These are phyloP conservation scores for Penicillium angulare DNA, from an alignment of 495 filamentous ascomycete species.

Conservation along the genomic window DNA sequence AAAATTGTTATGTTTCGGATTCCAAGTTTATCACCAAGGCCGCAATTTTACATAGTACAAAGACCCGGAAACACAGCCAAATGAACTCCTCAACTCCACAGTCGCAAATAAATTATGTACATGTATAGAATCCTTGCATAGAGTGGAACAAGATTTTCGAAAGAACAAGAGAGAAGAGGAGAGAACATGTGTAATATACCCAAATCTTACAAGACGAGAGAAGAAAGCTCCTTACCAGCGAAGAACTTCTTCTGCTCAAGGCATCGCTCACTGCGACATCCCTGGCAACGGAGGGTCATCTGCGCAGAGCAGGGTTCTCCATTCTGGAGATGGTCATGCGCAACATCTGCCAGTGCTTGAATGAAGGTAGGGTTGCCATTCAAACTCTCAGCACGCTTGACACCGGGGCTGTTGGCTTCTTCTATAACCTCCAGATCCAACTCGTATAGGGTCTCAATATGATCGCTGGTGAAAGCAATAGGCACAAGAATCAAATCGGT, in stretches of 20 bases:
- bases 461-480: conserved; percentile 96
- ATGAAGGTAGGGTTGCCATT: conserved; percentile 95
- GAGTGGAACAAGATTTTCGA: not conserved
- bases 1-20: too few species aligned
- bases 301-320: conserved; percentile 70
- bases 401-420: conserved; percentile 70
- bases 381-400: conserved; percentile 90
- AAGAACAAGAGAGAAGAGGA: not conserved
- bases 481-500: conserved; percentile 90
- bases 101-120: not conserved
- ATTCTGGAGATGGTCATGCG: conserved; percentile 70
- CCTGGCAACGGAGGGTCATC: conserved; percentile 90
- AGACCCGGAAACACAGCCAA: not conserved
- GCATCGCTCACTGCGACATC: conserved; percentile 89
- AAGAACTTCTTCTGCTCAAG: conserved; percentile 91
- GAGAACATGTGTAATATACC: too few species aligned
- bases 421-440: conserved; percentile 94
- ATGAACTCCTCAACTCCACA: not conserved
- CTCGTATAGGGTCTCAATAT: conserved; percentile 97
- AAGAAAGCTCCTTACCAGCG: conserved; percentile 45
- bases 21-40: not conserved
- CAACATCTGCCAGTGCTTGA: conserved; percentile 82
- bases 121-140: not conserved
- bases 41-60: not conserved
- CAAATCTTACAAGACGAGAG: conserved; percentile 26